Percentiles rank a stretch among this genome's conserved stretches.
Evolutionary conservation across 1,284 basidiomycete genomes (phyloP).

Genomic region (Cryptococcus neoformans): DNA sequence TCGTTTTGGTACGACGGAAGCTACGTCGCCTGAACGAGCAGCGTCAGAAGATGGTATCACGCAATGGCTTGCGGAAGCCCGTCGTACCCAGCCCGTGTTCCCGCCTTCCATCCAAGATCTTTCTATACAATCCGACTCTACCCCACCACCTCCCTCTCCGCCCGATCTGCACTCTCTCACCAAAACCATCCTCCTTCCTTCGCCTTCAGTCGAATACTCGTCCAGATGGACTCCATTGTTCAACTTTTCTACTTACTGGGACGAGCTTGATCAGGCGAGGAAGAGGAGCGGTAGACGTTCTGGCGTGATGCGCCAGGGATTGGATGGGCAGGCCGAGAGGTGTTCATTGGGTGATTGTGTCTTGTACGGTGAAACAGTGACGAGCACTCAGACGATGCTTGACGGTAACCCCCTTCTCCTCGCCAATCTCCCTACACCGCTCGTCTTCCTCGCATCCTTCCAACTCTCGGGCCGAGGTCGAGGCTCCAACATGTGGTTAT

Average conservation of each 20-base stretch:
- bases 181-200: slow-evolving; percentile 40
- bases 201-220: slow-evolving; percentile 24
- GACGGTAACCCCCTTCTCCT: slow-evolving; percentile 82
- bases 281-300: slow-evolving; percentile 26
- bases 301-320: slow-evolving; percentile 28
- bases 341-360: slow-evolving; percentile 65
- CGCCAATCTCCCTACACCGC: slow-evolving; percentile 65
- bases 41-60: slow-evolving; percentile 35
- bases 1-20: slow-evolving; percentile 54
- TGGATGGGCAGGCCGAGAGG: slow-evolving; percentile 15
- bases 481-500: slow-evolving; percentile 89
- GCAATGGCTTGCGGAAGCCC: slow-evolving; percentile 39
- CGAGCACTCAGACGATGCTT: slow-evolving; percentile 92
- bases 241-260: slow-evolving; percentile 50
- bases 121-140: slow-evolving; percentile 21
- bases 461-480: slow-evolving; percentile 88
- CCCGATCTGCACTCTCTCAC: slow-evolving; percentile 40
- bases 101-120: slow-evolving; percentile 24
- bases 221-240: slow-evolving; percentile 51
- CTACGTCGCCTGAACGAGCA: slow-evolving; percentile 6
- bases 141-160: slow-evolving; percentile 55
- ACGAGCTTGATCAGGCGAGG: slow-evolving; percentile 39
- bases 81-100: slow-evolving; percentile 41
- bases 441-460: slow-evolving; percentile 74
- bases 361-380: slow-evolving; percentile 84